Evolutionary conservation across 495 filamentous ascomycete species (phyloP), one percentile per base, ranked within the genome.

Genomic region (Viridothelium virens): DNA sequence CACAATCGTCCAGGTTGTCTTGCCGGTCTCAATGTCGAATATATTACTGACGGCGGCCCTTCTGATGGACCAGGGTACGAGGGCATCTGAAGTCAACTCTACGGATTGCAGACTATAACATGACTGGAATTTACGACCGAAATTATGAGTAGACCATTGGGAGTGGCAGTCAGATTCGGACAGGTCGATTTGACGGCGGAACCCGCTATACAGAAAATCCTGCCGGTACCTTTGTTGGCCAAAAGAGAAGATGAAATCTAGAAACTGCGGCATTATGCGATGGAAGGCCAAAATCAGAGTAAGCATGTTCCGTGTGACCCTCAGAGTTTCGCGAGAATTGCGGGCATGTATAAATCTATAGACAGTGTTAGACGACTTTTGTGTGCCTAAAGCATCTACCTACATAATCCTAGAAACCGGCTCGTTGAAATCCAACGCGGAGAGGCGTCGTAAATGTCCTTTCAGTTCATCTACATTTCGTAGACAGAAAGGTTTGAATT

Each of bases 21-120:
- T 67, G 2, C 76, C 76, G 38, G 69, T 79, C 34, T 70, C 69
- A 37, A 80, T 61, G 64, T 82, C 80, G 39, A 82, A 78, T 12
- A 76, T 79, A 64, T 82, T 46, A 46, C 41, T 46, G 6, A 46
- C 41, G 6, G 41, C 41, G 41, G 41, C 41, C 41, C 41, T 46
- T 14, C 41, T 14, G 41, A 46, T 14, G 14, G 41, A 46, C 41
- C 41, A 46, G 6, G 14, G 41, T 46, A 46, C 14, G 41, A 46
- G 41, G 41, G 14, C 41, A n/a, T n/a, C n/a, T n/a, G n/a, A n/a
- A n/a, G n/a, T n/a, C n/a, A n/a, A n/a, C n/a, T n/a, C n/a, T n/a
- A n/a, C n/a, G n/a, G n/a, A n/a, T n/a, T n/a, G n/a, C n/a, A n/a
- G n/a, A n/a, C 41, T 46, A 14, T 46, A 46, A 46, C 6, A 5